phyloP scores from a whole-genome alignment of 768 basidiomycete genomes.

The Gloeostereum incarnatum region DNA sequence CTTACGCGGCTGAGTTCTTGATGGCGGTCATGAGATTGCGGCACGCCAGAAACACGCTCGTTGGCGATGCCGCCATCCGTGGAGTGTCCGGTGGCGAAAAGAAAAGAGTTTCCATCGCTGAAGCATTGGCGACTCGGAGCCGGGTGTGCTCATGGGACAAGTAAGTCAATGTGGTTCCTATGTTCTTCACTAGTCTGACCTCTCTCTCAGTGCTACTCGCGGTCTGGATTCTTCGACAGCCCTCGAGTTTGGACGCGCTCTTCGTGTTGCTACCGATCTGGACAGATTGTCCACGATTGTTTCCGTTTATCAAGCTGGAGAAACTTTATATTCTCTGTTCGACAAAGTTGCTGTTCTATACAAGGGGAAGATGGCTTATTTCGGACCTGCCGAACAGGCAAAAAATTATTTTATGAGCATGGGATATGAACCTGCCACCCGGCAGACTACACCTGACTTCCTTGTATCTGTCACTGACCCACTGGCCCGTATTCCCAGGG shows the following conservation, averaged over 20 bases:
- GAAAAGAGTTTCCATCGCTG: constrained; percentile 78
- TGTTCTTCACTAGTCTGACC: not conserved
- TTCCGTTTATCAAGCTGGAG: constrained; percentile 81
- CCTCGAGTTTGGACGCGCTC: constrained; percentile 58
- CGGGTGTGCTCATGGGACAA: constrained; percentile 72
- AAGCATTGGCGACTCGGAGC: constrained; percentile 54
- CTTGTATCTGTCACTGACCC: constrained; percentile 56
- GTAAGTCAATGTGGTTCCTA: constrained; percentile 21
- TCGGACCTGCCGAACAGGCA: constrained; percentile 56
- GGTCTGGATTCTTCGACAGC: constrained; percentile 65
- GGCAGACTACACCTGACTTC: constrained; percentile 61
- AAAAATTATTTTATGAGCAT: constrained; percentile 65
- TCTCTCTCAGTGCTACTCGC: constrained; percentile 44
- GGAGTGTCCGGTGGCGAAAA: constrained; percentile 71
- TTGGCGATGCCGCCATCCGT: constrained; percentile 70
- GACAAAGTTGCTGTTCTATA: constrained; percentile 58
- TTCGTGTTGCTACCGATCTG: constrained; percentile 55
- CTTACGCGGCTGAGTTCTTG: constrained; percentile 43
- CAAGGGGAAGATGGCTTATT: constrained; percentile 68
- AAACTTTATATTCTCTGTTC: constrained; percentile 52
- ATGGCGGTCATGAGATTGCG: constrained; percentile 67
- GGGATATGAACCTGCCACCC: constrained; percentile 48
- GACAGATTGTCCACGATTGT: constrained; percentile 53
- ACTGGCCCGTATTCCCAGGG: constrained; percentile 39
- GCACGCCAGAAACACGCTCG: constrained; percentile 60